Evolutionary conservation across 148 eudicot species (phyloP), one percentile per base, ranked within the genome.

Genomic region (Pharnaceum exiguum): DNA sequence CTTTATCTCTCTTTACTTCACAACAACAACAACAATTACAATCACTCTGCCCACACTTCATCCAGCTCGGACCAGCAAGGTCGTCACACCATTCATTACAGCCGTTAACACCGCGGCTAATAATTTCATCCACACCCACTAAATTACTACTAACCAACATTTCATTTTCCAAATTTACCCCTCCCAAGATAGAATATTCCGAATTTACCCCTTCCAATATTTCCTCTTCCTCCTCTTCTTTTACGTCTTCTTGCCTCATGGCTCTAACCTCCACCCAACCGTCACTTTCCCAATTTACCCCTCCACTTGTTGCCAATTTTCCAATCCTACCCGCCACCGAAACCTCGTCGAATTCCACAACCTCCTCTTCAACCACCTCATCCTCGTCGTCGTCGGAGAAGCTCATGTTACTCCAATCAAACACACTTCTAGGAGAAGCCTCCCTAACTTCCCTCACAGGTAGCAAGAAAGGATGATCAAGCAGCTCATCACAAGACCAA

Each of bases 401-500:
- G 4, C 67, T 74, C 13, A 64, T 72, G 39, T 32, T 43, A 1
- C 61, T 48, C 75, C 75, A 82, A 68, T 85, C 87, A 13, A 89
- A 62, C 10, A 85, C 79, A 29, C 87, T 78, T 10, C 90, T 71
- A 0, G 96, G 94, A 3, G 96, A 78, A 0, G 44, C 40, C 1
- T 60, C 69, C 2, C 18, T 10, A 33, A 44, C 66, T 57, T 30
- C 31, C n/a, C 55, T 17, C 7, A 50, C 50, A 15, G 69, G 51
- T 23, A 67, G 19, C 23, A 76, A 59, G 23, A 81, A 90, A 0
- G 90, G 90, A 35, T 90, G 97, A 3, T 68, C 71, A 7, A 81
- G 37, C 50, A 90, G 75, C 75, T 81, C 79, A 75, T 83, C 86
- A 48, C 88, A 86, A 51, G 71, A 81, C 95, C 97, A 90, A 37